Conservation (phyloP, 495 filamentous ascomycete genomes). For the Gamarada debralockiae region DNA sequence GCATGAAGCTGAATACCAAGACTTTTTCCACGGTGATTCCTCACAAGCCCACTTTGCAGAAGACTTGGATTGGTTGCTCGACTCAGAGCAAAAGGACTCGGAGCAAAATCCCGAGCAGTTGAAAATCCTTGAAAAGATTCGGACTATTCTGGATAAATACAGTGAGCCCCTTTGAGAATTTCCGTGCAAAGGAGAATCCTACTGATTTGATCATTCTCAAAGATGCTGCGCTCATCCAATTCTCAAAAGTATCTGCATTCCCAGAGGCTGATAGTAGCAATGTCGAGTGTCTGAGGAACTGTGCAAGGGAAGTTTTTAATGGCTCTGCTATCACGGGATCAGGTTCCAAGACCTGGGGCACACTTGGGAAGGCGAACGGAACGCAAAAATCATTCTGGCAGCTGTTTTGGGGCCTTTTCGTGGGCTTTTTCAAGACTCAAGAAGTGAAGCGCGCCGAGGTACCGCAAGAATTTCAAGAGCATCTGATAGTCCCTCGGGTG, state of each 20-base stretch:
- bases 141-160: slow-evolving; percentile 2
- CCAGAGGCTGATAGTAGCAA: background rate
- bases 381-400: background rate
- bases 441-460: background rate
- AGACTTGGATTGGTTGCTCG: background rate
- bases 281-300: background rate
- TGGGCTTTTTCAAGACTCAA: background rate
- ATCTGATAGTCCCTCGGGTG: slow-evolving; percentile 1
- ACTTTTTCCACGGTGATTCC: background rate
- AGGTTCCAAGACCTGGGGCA: background rate
- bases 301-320: slow-evolving; percentile 1
- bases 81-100: background rate
- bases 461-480: background rate
- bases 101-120: no score
- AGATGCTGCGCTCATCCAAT: slow-evolving; percentile 1
- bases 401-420: background rate
- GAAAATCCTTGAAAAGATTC: background rate
- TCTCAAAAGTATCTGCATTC: slow-evolving; percentile 1
- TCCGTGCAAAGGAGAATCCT: background rate
- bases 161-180: background rate
- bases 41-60: background rate
- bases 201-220: background rate
- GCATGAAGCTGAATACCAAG: background rate
- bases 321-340: background rate
- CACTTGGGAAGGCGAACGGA: background rate